Conservation (phyloP, 2,329 filamentous ascomycete species). For the Ophiostoma pallidulum region DNA sequence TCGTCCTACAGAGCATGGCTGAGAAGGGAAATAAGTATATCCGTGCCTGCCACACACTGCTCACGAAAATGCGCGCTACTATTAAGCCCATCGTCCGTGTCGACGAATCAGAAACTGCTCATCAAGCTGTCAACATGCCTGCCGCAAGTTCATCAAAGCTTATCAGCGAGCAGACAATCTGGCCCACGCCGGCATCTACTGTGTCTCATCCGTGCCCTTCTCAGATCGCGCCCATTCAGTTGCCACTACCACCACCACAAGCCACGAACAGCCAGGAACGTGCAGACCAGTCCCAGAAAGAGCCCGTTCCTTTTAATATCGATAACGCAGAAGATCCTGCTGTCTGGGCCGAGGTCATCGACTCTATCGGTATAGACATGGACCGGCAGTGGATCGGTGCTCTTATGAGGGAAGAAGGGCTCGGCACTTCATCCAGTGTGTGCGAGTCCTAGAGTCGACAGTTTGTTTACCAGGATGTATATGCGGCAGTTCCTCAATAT, state of each 20-base stretch:
- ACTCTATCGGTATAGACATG: constrained; percentile 7
- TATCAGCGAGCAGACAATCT: neutral
- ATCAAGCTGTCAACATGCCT: neutral
- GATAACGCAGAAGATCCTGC: neutral
- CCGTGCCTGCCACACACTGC: constrained; percentile 1
- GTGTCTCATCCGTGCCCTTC: neutral
- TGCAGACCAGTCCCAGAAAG: neutral
- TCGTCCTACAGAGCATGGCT: constrained; percentile 1
- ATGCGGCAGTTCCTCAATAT: too few relatives aligned
- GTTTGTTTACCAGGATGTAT: too few relatives aligned
- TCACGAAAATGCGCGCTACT: neutral
- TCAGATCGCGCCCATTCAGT: neutral
- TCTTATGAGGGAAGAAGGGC: neutral
- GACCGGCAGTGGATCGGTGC: constrained; percentile 6
- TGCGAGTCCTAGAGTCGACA: too few relatives aligned
- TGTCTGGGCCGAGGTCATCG: constrained; percentile 5
- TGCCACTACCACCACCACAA: neutral
- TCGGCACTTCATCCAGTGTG: too few relatives aligned
- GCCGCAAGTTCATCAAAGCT: neutral
- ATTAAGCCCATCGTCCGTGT: neutral
- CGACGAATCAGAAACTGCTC: neutral
- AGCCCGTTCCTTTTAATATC: neutral
- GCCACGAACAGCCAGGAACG: neutral
- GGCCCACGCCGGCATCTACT: neutral
- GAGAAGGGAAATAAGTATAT: constrained; percentile 4